phyloP scores from a whole-genome alignment of 2,329 filamentous ascomycete species.

The Clonostachys solani region DNA sequence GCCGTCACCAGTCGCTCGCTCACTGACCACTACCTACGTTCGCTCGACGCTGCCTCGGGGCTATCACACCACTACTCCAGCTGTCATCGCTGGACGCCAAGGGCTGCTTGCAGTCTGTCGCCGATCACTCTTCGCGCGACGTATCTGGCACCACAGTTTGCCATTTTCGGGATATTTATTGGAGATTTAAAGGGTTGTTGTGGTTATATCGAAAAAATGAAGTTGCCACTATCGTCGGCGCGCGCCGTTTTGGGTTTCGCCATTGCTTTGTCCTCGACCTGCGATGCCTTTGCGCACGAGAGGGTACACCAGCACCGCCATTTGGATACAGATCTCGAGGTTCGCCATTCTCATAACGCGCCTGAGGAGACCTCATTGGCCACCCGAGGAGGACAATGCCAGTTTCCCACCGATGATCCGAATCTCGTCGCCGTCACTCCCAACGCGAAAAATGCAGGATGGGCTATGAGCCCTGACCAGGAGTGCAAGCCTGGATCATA shows the following conservation, averaged over 20 bases:
- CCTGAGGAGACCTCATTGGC: conserved; percentile 35
- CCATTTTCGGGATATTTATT: conserved; percentile 8
- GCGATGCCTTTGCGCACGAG: conserved; percentile 29
- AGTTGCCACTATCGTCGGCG: conserved; percentile 35
- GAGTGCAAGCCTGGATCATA: conserved; percentile 62
- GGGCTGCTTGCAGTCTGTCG: conserved; percentile 41
- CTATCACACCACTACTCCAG: too few species aligned
- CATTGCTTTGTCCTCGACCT: conserved; percentile 37
- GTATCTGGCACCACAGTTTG: too few species aligned
- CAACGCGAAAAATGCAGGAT: conserved; percentile 61
- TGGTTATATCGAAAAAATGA: conserved; percentile 44
- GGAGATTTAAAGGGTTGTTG: conserved; percentile 38
- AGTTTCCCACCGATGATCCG: conserved; percentile 56
- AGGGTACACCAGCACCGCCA: conserved; percentile 19
- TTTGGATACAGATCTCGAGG: conserved; percentile 24
- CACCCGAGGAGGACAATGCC: conserved; percentile 45
- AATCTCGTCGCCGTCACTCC: conserved; percentile 68
- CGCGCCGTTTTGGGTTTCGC: conserved; percentile 45
- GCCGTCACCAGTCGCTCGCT: too few species aligned
- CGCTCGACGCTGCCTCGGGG: too few species aligned
- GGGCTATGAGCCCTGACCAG: conserved; percentile 76
- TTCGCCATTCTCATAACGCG: conserved; percentile 10
- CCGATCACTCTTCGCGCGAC: conserved; percentile 40
- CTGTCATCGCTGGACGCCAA: conserved; percentile 24
- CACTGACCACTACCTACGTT: too few species aligned